phyloP scores from a whole-genome alignment of 2,329 filamentous ascomycete species.

The Sporothrix pallida region DNA sequence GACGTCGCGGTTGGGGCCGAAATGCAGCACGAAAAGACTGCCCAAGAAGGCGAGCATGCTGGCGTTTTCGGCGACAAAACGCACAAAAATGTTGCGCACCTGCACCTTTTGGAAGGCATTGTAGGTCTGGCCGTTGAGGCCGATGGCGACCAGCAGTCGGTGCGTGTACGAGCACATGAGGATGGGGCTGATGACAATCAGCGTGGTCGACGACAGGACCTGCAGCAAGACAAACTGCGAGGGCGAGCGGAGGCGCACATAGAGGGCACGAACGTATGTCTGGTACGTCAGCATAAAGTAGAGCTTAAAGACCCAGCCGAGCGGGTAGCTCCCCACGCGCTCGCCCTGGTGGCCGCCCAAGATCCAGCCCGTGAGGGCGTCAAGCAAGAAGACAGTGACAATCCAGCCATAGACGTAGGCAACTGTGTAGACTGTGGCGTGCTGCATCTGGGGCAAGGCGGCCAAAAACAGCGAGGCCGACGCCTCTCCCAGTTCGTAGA shows the following conservation, averaged over 20 bases:
- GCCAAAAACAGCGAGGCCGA: conserved; percentile 72
- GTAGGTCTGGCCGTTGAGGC: conserved; percentile 65
- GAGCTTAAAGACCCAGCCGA: conserved; percentile 74
- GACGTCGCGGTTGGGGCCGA: conserved; percentile 69
- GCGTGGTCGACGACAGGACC: conserved; percentile 65
- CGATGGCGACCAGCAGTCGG: conserved; percentile 58
- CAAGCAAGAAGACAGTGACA: conserved; percentile 67
- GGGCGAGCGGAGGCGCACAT: conserved; percentile 69
- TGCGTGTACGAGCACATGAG: conserved; percentile 67
- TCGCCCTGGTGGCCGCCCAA: conserved; percentile 69
- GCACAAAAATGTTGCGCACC: conserved; percentile 70
- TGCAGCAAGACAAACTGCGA: conserved; percentile 70
- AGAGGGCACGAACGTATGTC: conserved; percentile 72
- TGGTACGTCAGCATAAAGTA: conserved; percentile 73
- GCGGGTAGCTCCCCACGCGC: conserved; percentile 70
- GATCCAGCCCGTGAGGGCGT: conserved; percentile 70
- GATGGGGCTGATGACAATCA: conserved; percentile 68
- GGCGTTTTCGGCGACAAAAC: conserved; percentile 69
- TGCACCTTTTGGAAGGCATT: conserved; percentile 69
- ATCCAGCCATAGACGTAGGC: conserved; percentile 75
- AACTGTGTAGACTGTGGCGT: conserved; percentile 69
- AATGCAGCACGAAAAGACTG: conserved; percentile 69
- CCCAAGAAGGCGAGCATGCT: conserved; percentile 72
- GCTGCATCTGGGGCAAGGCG: conserved; percentile 59
- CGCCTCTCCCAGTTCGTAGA: conserved; percentile 70